Conservation (phyloP, 805 yeast species). For the Kluyveromyces lactis region DNA sequence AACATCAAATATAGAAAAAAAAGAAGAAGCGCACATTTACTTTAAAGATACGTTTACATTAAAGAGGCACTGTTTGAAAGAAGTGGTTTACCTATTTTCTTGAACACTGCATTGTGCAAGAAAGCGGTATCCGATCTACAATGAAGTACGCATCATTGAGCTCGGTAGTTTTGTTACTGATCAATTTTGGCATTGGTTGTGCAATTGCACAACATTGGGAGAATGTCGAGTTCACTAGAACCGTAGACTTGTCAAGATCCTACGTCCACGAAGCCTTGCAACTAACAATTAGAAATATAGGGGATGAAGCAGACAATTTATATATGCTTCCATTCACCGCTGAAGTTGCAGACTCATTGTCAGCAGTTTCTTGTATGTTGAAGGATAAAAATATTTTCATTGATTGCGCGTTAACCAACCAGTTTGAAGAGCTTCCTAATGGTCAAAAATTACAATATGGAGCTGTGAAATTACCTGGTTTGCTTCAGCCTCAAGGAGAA, state of each 20-base stretch:
- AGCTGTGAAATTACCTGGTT: constrained; percentile 47
- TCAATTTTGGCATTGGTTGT: neutral
- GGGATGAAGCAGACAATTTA: constrained; percentile 39
- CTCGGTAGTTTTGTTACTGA: neutral
- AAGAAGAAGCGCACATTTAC: too few species aligned
- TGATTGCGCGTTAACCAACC: constrained; percentile 23
- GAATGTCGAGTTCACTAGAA: constrained; percentile 47
- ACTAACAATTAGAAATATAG: constrained; percentile 54
- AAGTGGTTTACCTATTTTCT: too few species aligned
- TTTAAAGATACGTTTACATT: too few species aligned
- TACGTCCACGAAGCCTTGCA: constrained; percentile 55
- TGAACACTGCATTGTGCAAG: too few species aligned
- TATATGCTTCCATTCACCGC: constrained; percentile 56
- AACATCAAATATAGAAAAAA: too few species aligned
- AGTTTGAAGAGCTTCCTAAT: constrained; percentile 17
- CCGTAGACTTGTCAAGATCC: constrained; percentile 56
- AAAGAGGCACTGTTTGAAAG: too few species aligned
- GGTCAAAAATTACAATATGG: constrained; percentile 33
- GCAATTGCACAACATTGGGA: constrained; percentile 31
- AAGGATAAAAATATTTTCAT: constrained; percentile 18
- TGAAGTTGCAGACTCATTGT: constrained; percentile 33
- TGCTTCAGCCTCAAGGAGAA: constrained; percentile 56
- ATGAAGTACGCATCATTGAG: neutral
- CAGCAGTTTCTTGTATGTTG: constrained; percentile 37
- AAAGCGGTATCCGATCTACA: too few species aligned